These are phyloP conservation scores for Didymosphaeria variabile DNA, from an alignment of 2,329 filamentous ascomycete genomes.

Conservation along the genomic window DNA sequence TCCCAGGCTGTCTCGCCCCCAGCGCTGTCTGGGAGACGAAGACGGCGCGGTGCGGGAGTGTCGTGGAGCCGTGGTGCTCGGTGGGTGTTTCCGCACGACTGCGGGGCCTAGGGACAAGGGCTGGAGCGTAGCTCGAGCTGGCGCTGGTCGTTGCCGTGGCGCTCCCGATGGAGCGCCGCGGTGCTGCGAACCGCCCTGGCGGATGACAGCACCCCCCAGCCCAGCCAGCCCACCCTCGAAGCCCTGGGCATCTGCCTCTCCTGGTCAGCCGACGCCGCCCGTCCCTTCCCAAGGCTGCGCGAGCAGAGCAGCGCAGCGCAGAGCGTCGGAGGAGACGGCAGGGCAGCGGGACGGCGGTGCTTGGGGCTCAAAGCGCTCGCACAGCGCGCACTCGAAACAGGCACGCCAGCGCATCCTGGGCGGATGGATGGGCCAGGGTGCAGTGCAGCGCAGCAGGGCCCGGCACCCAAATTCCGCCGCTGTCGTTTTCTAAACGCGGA, in stretches of 20 bases:
- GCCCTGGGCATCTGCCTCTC: conserved; percentile 8
- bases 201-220: conserved; percentile 38
- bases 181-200: conserved; percentile 34
- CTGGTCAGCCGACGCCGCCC: conserved; percentile 28
- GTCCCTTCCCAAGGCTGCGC: conserved; percentile 8
- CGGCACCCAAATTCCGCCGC: conserved; percentile 42
- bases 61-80: conserved; percentile 2
- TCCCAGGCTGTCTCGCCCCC: neutral
- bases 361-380: conserved; percentile 1
- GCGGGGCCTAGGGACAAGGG: conserved; percentile 19
- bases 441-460: conserved; percentile 21
- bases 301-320: conserved; percentile 9
- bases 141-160: conserved; percentile 15
- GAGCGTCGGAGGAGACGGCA: neutral
- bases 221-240: conserved; percentile 19
- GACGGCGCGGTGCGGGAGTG: neutral
- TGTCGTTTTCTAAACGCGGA: conserved; percentile 44
- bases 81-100: conserved; percentile 20
- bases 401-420: conserved; percentile 38
- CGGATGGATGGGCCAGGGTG: conserved; percentile 25
- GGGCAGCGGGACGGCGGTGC: conserved; percentile 15
- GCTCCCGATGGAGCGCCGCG: conserved; percentile 16
- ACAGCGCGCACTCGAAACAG: conserved; percentile 33
- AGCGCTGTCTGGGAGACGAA: neutral
- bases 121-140: conserved; percentile 20